phyloP scores from a whole-genome alignment of 805 yeast genomes.

The Monosporozyma unispora region DNA sequence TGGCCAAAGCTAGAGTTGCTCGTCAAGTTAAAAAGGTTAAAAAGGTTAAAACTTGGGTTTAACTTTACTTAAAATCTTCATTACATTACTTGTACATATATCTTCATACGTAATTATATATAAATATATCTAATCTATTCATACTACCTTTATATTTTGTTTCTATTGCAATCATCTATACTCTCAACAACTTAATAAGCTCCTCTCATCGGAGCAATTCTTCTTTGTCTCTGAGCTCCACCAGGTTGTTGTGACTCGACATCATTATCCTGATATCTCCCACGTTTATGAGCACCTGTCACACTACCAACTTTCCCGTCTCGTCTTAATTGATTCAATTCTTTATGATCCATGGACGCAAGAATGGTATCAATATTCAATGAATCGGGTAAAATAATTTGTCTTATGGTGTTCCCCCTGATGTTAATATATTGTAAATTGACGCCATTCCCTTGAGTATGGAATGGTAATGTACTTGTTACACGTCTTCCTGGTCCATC shows the following conservation, averaged over 20 bases:
- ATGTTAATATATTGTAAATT: slow-evolving; percentile 66
- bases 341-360: slow-evolving; percentile 32
- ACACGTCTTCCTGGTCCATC: slow-evolving; percentile 26
- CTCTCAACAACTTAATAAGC: slow-evolving; percentile 1
- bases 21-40: slow-evolving; percentile 6
- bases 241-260: not conserved
- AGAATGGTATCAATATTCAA: slow-evolving; percentile 60
- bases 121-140: not conserved
- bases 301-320: slow-evolving; percentile 23
- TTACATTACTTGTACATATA: not conserved
- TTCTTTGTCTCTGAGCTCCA: slow-evolving; percentile 9
- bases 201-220: slow-evolving; percentile 31
- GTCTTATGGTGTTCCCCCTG: slow-evolving; percentile 83
- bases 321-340: slow-evolving; percentile 22
- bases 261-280: slow-evolving; percentile 8
- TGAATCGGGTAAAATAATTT: slow-evolving; percentile 77
- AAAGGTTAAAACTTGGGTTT: not conserved
- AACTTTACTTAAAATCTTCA: not conserved
- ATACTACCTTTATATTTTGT: slow-evolving; percentile 10
- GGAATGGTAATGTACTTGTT: not conserved
- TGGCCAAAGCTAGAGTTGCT: not conserved
- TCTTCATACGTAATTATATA: not conserved
- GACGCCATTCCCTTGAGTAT: slow-evolving; percentile 19
- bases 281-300: slow-evolving; percentile 18
- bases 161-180: no score